Percentiles rank a stretch among this genome's conserved stretches.
Evolutionary conservation across 768 basidiomycete species (phyloP).

Genomic region (Rhodotorula paludigena): DNA sequence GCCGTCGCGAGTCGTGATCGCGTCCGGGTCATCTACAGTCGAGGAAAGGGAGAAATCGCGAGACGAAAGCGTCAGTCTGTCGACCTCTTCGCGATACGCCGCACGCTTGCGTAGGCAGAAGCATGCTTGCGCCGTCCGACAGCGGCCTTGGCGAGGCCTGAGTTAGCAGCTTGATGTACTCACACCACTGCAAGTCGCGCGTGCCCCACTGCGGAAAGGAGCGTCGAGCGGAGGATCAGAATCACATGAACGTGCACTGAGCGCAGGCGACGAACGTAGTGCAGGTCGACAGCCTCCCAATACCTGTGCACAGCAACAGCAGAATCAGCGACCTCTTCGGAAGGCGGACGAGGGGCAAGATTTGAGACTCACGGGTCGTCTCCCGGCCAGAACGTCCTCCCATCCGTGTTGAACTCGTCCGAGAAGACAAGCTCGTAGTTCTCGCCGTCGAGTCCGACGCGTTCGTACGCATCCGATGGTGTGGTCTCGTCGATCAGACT

Average conservation of each 20-base stretch:
- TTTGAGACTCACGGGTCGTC: constrained; percentile 2
- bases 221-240: constrained; percentile 17
- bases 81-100: too few relatives aligned
- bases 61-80: background rate
- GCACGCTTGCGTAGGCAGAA: too few relatives aligned
- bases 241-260: background rate
- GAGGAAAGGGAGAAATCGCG: background rate
- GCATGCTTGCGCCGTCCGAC: too few relatives aligned
- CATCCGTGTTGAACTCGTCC: constrained; percentile 73
- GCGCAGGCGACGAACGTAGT: constrained; percentile 45
- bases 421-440: constrained; percentile 77
- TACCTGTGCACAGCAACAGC: constrained; percentile 46
- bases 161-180: too few relatives aligned
- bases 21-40: constrained; percentile 45
- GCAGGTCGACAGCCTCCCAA: constrained; percentile 52
- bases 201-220: background rate
- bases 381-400: constrained; percentile 61
- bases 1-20: constrained; percentile 48
- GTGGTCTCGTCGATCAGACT: constrained; percentile 74
- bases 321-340: background rate
- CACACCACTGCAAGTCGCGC: background rate
- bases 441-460: constrained; percentile 71
- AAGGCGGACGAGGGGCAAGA: background rate
- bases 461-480: constrained; percentile 56
- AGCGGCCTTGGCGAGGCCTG: too few relatives aligned